Percentiles rank a stretch among this genome's conserved stretches.
Evolutionary conservation across 768 basidiomycete species (phyloP).

Genomic region (Boletales sp.): DNA sequence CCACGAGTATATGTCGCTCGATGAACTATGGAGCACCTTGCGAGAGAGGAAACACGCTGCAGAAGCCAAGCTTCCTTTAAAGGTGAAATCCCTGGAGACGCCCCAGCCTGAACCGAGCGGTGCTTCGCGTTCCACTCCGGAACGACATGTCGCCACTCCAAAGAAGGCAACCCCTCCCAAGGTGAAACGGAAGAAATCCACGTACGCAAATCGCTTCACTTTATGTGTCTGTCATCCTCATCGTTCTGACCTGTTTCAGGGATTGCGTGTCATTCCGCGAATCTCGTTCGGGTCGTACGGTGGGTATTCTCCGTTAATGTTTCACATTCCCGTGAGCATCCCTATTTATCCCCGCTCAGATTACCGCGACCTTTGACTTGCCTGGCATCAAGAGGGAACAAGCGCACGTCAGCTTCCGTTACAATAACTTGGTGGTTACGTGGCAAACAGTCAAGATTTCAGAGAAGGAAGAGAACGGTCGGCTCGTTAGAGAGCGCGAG

Average conservation of each 20-base stretch:
- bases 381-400: constrained; percentile 68
- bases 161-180: constrained; percentile 36
- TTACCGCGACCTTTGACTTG: constrained; percentile 69
- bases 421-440: constrained; percentile 56
- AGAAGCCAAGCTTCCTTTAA: constrained; percentile 65
- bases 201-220: constrained; percentile 41
- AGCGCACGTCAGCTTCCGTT: constrained; percentile 71
- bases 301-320: constrained; percentile 21
- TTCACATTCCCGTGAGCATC: constrained; percentile 10
- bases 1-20: constrained; percentile 36
- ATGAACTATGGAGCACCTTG: constrained; percentile 64
- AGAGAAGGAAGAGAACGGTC: constrained; percentile 60
- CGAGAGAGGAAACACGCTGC: constrained; percentile 61
- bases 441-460: constrained; percentile 60
- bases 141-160: constrained; percentile 19
- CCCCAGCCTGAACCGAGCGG: constrained; percentile 20
- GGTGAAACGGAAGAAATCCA: constrained; percentile 58
- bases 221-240: constrained; percentile 12
- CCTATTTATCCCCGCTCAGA: constrained; percentile 33
- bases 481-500: constrained; percentile 58
- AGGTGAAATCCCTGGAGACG: constrained; percentile 63
- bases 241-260: constrained; percentile 12
- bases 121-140: constrained; percentile 21
- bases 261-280: constrained; percentile 65
- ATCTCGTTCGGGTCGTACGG: constrained; percentile 62